Conservation (phyloP, 208 protist species). For the Herpetomonas samuelpessoai region DNA sequence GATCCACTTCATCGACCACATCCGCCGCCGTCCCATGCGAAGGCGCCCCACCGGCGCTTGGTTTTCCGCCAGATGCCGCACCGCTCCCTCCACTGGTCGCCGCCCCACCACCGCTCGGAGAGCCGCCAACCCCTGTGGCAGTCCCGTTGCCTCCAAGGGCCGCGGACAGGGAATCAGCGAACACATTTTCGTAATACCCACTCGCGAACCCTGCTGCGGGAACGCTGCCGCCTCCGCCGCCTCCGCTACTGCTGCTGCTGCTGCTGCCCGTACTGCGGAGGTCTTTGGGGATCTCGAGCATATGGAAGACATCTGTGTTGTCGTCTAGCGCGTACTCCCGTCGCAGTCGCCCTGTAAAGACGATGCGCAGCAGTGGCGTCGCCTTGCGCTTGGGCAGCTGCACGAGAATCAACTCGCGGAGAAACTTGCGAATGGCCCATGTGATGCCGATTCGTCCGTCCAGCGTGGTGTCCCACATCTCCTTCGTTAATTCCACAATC, state of each 20-base stretch:
- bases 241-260: neutral
- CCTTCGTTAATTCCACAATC: slow-evolving; percentile 64
- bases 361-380: slow-evolving; percentile 60
- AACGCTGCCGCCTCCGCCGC: no score
- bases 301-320: slow-evolving; percentile 63
- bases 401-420: slow-evolving; percentile 62
- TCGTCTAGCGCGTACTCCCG: slow-evolving; percentile 42
- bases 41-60: neutral
- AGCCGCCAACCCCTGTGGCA: no score
- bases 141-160: no score
- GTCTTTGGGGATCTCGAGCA: slow-evolving; percentile 60
- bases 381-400: slow-evolving; percentile 68
- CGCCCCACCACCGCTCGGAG: neutral
- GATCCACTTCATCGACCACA: slow-evolving; percentile 53
- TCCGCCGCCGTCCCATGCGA: slow-evolving; percentile 11
- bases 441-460: slow-evolving; percentile 70
- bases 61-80: neutral
- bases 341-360: slow-evolving; percentile 65
- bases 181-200: neutral
- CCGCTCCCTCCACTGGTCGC: neutral
- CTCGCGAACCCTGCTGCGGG: neutral
- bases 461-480: slow-evolving; percentile 84
- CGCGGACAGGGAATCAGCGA: neutral
- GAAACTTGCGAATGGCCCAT: slow-evolving; percentile 76
- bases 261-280: slow-evolving; percentile 15